Evolutionary conservation across 108 stramenopile genomes (phyloP), one percentile per base, ranked within the genome.

Genomic region (Nannochloropsis salina): DNA sequence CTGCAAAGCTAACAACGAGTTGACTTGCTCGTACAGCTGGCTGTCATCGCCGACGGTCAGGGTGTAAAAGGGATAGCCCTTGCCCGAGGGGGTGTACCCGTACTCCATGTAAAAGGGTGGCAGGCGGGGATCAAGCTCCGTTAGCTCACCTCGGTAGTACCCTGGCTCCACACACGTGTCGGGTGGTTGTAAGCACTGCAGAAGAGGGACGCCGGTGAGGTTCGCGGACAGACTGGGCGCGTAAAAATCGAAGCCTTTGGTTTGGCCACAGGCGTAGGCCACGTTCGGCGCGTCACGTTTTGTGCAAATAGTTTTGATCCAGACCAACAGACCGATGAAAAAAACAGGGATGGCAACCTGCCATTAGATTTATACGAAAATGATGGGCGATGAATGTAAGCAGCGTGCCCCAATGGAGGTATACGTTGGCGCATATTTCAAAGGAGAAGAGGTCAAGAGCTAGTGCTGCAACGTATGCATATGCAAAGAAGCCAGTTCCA

Each of bases 41-140:
- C 88, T 47, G 12, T 88, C 41, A 86, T 91, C 91, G 31, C 86
- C 91, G 41, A 91, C 88, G 31, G 89, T 91, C 15, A 91, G 80
- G 41, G 84, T 87, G 87, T 90, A 90, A 84, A 89, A 88, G 12
- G 88, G 88, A 18, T 85, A 88, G 18, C 84, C 47, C 4, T 82
- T 51, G 42, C 84, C 88, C 41, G 80, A 44, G 42, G 84, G 84
- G 81, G 84, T 85, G 61, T 44, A 88, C 41, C 88, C 88, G 42
- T 84, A 80, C 4, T 81, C 84, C 12, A 84, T 80, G 88, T 81
- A 88, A 3, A 87, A 45, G 83, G 83, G 44, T 12, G 21, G 79
- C 21, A 41, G 20, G 83, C 42, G 43, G 9, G 83, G 83, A 20
- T 84, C 44, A 21, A 84, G 83, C 43, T 43, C 43, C 42, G 83